A percentile compares a stretch with the other conserved stretches of the same genome.
Evolutionary conservation across 139 green algal species (phyloP).

Genomic region (Desmodesmus armatus): DNA sequence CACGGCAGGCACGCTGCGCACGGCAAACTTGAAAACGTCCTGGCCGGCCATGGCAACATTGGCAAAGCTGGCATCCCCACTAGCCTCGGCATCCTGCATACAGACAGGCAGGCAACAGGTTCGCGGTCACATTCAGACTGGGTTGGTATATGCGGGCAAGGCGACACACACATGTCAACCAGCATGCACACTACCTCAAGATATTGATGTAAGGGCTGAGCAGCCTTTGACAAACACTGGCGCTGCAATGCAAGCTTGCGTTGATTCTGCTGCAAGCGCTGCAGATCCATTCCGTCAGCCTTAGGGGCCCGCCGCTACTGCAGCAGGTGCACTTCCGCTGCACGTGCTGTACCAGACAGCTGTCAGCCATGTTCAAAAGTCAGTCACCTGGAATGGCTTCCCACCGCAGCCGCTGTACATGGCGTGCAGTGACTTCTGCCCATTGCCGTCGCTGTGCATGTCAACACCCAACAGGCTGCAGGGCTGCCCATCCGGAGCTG

Average conservation of each 20-base stretch:
- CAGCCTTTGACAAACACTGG: too few species aligned
- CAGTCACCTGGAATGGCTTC: slow-evolving; percentile 45
- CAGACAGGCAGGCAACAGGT: too few species aligned
- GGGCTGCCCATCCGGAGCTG: slow-evolving; percentile 49
- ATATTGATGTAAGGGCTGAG: too few species aligned
- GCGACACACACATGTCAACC: too few species aligned
- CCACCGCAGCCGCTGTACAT: slow-evolving; percentile 48
- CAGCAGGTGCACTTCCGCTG: neutral
- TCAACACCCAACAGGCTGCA: slow-evolving; percentile 86
- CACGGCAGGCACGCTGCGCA: slow-evolving; percentile 89
- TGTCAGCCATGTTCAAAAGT: neutral
- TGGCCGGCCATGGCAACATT: slow-evolving; percentile 96
- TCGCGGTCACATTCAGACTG: too few species aligned
- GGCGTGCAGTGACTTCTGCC: slow-evolving; percentile 84
- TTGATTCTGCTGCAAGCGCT: too few species aligned
- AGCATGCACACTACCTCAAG: too few species aligned
- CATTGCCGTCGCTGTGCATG: slow-evolving; percentile 89
- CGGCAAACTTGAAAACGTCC: slow-evolving; percentile 99
- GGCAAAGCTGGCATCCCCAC: slow-evolving; percentile 64
- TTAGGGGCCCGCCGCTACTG: neutral
- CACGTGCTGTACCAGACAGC: neutral
- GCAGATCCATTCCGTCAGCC: too few species aligned
- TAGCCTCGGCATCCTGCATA: slow-evolving; percentile 35
- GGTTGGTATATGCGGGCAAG: neutral
- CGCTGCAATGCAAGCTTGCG: too few species aligned